These are phyloP conservation scores for Ophiostoma sp. DNA, from an alignment of 2,329 filamentous ascomycete genomes.

Conservation along the genomic window DNA sequence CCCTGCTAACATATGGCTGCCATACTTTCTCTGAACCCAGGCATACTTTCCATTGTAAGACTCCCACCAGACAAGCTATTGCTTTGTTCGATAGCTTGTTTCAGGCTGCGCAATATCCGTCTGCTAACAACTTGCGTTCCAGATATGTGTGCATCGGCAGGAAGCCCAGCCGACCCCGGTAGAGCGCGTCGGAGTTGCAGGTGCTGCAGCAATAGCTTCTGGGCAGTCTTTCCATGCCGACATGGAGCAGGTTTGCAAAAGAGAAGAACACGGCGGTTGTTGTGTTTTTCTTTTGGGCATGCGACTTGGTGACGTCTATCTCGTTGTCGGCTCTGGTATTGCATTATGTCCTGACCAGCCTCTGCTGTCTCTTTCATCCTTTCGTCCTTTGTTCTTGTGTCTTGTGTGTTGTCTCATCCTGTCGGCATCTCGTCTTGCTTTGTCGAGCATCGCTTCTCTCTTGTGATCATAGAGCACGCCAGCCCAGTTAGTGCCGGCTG, in stretches of 20 bases:
- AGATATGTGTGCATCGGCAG: constrained; percentile 56
- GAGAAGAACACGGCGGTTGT: neutral
- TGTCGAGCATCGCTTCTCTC: neutral
- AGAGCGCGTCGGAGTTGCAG: neutral
- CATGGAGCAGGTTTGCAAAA: neutral
- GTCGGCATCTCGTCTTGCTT: neutral
- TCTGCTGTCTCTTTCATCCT: neutral
- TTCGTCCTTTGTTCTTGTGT: neutral
- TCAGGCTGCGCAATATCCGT: neutral
- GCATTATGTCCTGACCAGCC: neutral
- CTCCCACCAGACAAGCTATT: neutral
- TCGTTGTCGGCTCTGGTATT: neutral
- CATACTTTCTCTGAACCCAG: constrained; percentile 32
- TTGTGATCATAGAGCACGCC: neutral
- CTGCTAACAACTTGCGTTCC: neutral
- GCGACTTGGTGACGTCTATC: neutral
- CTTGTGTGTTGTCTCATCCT: neutral
- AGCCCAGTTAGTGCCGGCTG: neutral
- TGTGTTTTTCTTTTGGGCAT: neutral
- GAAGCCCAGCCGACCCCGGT: constrained; percentile 40
- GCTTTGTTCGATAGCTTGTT: neutral
- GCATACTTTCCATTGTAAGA: constrained; percentile 53
- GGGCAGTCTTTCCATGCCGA: neutral
- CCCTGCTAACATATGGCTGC: neutral
- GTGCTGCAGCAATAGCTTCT: too few relatives aligned